Evolutionary conservation across 2,329 filamentous ascomycete species (phyloP).

Genomic region (Tolypocladium capitatum): DNA sequence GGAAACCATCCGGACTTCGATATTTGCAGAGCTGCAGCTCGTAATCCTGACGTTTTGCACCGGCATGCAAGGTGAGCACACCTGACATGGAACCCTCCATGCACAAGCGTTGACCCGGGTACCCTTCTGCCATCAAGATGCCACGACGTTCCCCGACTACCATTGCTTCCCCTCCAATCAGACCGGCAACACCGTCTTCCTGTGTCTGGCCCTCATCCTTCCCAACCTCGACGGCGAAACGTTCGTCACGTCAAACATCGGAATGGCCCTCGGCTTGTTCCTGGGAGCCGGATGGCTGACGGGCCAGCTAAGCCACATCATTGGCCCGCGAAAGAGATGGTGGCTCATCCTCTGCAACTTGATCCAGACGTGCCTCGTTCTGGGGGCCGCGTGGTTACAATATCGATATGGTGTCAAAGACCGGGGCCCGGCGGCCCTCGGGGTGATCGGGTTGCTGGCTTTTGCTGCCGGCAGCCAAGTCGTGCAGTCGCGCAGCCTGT

Average conservation of each 20-base stretch:
- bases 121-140: constrained; percentile 23
- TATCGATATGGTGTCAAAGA: constrained; percentile 22
- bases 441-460: constrained; percentile 37
- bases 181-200: constrained; percentile 51
- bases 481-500: constrained; percentile 38
- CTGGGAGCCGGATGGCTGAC: constrained; percentile 39
- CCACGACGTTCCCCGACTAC: constrained; percentile 46
- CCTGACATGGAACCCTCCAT: background rate
- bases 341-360: constrained; percentile 43
- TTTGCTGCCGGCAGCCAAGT: constrained; percentile 46
- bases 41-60: constrained; percentile 35
- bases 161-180: constrained; percentile 52
- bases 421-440: constrained; percentile 24
- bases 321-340: constrained; percentile 34
- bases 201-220: constrained; percentile 36
- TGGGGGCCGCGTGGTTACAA: constrained; percentile 36
- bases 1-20: constrained; percentile 22
- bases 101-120: background rate
- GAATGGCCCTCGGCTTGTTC: constrained; percentile 40
- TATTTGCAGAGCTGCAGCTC: constrained; percentile 31
- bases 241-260: constrained; percentile 42
- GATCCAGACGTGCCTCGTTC: constrained; percentile 41
- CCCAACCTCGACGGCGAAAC: constrained; percentile 31
- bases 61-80: constrained; percentile 31
- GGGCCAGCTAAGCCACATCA: constrained; percentile 40